Conservation (phyloP, 2,329 filamentous ascomycete species). For the Xylaria sp. region DNA sequence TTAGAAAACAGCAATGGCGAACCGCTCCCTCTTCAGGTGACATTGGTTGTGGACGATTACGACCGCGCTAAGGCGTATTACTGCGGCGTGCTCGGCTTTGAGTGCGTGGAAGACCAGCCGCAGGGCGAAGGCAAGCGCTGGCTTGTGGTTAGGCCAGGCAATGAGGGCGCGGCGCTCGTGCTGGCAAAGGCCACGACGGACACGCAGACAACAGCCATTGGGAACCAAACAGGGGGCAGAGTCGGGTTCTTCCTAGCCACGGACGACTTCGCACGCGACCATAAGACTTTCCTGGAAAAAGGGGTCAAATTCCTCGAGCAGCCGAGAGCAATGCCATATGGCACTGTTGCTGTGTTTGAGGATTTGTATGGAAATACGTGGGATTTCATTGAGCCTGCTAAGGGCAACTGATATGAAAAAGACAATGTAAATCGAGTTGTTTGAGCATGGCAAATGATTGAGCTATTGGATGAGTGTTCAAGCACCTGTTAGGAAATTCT, state of each 20-base stretch:
- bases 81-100: slow-evolving; percentile 33
- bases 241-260: slow-evolving; percentile 36
- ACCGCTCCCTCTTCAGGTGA: slow-evolving; percentile 35
- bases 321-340: slow-evolving; percentile 32
- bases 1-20: slow-evolving; percentile 9
- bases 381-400: slow-evolving; percentile 30
- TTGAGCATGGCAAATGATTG: too few relatives aligned
- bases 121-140: slow-evolving; percentile 33
- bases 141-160: slow-evolving; percentile 29
- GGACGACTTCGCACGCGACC: slow-evolving; percentile 33
- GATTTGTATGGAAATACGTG: slow-evolving; percentile 35
- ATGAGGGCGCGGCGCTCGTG: slow-evolving; percentile 29
- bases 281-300: slow-evolving; percentile 20
- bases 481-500: too few relatives aligned
- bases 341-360: slow-evolving; percentile 32
- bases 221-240: slow-evolving; percentile 31
- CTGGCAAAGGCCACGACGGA: slow-evolving; percentile 32
- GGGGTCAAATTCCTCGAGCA: slow-evolving; percentile 35
- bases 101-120: slow-evolving; percentile 26
- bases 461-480: too few relatives aligned
- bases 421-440: background rate
- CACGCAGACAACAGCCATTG: slow-evolving; percentile 22
- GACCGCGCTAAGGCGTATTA: slow-evolving; percentile 37
- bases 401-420: background rate
- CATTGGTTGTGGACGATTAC: slow-evolving; percentile 34